phyloP scores from a whole-genome alignment of 495 filamentous ascomycete species.

The Opeltia flavorubescens region DNA sequence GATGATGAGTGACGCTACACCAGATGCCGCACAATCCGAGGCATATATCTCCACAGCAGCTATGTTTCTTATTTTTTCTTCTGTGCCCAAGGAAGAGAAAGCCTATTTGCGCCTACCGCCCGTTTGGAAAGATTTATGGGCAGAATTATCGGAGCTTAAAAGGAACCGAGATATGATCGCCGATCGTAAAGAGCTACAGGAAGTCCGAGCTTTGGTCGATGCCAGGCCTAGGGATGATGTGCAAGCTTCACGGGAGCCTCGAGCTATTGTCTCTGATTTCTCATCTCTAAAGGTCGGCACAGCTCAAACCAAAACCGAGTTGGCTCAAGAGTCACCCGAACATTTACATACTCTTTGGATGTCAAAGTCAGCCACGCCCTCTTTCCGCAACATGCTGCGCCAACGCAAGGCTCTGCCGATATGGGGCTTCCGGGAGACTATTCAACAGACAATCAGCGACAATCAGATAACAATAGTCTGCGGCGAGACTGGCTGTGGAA shows the following conservation, averaged over 20 bases:
- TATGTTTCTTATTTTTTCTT: slow-evolving; percentile 64
- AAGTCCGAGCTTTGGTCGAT: slow-evolving; percentile 44
- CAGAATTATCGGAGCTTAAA: slow-evolving; percentile 55
- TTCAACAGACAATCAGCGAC: slow-evolving; percentile 54
- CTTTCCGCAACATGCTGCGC: slow-evolving; percentile 35
- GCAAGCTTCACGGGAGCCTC: neutral
- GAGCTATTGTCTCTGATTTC: neutral
- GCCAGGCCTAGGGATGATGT: neutral
- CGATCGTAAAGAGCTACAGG: slow-evolving; percentile 50
- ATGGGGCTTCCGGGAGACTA: slow-evolving; percentile 66
- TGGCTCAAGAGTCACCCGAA: neutral
- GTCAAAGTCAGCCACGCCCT: slow-evolving; percentile 46
- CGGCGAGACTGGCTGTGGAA: slow-evolving; percentile 92
- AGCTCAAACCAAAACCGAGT: neutral
- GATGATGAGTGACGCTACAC: slow-evolving; percentile 64
- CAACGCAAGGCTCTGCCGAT: slow-evolving; percentile 68
- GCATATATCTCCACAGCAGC: slow-evolving; percentile 69
- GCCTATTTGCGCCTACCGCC: slow-evolving; percentile 62
- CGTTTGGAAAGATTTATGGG: slow-evolving; percentile 75
- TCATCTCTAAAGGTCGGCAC: neutral
- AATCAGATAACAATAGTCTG: slow-evolving; percentile 82
- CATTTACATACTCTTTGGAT: slow-evolving; percentile 51
- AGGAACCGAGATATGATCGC: slow-evolving; percentile 51
- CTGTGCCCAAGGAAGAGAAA: slow-evolving; percentile 73
- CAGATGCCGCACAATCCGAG: slow-evolving; percentile 68